phyloP scores from a whole-genome alignment of 306 rosid species.

The Ceratonia siliqua region DNA sequence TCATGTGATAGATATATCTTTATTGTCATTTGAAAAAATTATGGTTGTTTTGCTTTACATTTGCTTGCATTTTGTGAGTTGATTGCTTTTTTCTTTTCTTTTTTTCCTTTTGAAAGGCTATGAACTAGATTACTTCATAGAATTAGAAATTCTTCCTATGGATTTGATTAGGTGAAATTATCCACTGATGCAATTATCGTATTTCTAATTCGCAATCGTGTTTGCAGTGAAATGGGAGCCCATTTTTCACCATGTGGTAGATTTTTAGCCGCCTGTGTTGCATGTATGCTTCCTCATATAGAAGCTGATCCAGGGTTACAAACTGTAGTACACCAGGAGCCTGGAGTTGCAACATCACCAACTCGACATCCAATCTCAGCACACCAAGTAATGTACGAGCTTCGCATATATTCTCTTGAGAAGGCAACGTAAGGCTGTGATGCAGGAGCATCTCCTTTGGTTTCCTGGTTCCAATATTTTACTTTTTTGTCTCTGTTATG shows the following conservation, averaged over 20 bases:
- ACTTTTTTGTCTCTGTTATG: too few relatives aligned
- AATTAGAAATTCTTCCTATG: neutral
- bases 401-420: conserved; percentile 75
- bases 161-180: conserved; percentile 12
- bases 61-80: conserved; percentile 14
- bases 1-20: neutral
- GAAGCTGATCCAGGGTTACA: conserved; percentile 66
- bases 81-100: neutral
- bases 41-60: conserved; percentile 14
- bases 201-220: conserved; percentile 22
- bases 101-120: neutral
- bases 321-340: conserved; percentile 52
- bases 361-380: conserved; percentile 76
- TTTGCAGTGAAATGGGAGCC: conserved; percentile 59
- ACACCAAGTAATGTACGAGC: conserved; percentile 76
- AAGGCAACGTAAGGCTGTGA: conserved; percentile 72
- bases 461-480: too few relatives aligned
- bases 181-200: conserved; percentile 6
- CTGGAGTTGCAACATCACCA: conserved; percentile 68
- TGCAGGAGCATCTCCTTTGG: too few relatives aligned
- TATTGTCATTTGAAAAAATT: neutral
- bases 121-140: neutral
- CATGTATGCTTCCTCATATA: conserved; percentile 53
- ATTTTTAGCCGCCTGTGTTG: conserved; percentile 53
- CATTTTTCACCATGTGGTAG: conserved; percentile 60